Percentiles rank a stretch among this genome's conserved stretches.
phyloP scores from a whole-genome alignment of 768 basidiomycete genomes.

The Boletus patriciae region DNA sequence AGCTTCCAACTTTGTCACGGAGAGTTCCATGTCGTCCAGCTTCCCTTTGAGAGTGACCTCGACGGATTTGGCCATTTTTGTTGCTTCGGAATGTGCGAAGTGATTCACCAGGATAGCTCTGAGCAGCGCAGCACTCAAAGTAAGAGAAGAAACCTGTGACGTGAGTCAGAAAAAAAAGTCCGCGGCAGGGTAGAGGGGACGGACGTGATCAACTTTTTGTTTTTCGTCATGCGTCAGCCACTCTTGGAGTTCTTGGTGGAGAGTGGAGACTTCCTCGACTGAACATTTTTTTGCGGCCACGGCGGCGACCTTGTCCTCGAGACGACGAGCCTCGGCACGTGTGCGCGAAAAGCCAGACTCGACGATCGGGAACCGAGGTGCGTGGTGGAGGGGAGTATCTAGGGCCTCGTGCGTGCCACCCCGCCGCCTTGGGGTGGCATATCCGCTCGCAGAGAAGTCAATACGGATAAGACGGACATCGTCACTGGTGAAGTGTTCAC shows the following conservation, averaged over 20 bases:
- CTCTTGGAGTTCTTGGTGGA: slow-evolving; percentile 77
- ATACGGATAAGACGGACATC: slow-evolving; percentile 75
- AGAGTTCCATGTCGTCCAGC: slow-evolving; percentile 62
- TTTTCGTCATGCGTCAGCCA: slow-evolving; percentile 67
- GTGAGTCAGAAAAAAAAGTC: slow-evolving; percentile 6
- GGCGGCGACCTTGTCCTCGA: slow-evolving; percentile 76
- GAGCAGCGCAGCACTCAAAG: slow-evolving; percentile 74
- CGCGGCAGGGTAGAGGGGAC: slow-evolving; percentile 31
- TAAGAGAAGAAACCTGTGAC: slow-evolving; percentile 60
- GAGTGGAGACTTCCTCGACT: slow-evolving; percentile 76
- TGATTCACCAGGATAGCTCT: slow-evolving; percentile 84
- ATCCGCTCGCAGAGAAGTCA: slow-evolving; percentile 69
- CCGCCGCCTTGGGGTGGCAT: slow-evolving; percentile 63
- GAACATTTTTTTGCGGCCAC: slow-evolving; percentile 85
- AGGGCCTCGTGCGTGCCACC: slow-evolving; percentile 48
- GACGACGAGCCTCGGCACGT: slow-evolving; percentile 57
- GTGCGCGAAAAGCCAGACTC: slow-evolving; percentile 42
- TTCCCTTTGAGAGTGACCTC: slow-evolving; percentile 64
- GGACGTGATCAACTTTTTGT: slow-evolving; percentile 59
- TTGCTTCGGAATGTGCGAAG: slow-evolving; percentile 74
- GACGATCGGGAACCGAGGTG: slow-evolving; percentile 48
- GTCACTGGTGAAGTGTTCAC: slow-evolving; percentile 68
- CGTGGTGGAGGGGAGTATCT: slow-evolving; percentile 41
- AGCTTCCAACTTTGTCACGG: slow-evolving; percentile 59
- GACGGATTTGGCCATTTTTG: slow-evolving; percentile 60